Conservation (phyloP, 148 eudicot species). For the Diospyros lotus region DNA sequence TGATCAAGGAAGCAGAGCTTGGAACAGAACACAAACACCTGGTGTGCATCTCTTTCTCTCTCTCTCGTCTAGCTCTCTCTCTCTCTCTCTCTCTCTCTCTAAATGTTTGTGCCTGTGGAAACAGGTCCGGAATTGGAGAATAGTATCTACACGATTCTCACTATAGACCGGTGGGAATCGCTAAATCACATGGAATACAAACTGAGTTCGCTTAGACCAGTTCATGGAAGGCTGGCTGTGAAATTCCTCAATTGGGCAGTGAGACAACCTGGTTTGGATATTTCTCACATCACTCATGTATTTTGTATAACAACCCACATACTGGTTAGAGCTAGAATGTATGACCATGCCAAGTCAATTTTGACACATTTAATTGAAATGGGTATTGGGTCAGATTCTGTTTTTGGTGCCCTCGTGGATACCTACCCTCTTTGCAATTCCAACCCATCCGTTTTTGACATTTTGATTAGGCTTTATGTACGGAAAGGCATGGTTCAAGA, state of each 20-base stretch:
- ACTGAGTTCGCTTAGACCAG: conserved; percentile 63
- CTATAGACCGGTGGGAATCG: conserved; percentile 86
- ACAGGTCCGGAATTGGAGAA: conserved; percentile 45
- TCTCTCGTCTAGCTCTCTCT: neutral
- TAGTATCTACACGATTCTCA: conserved; percentile 59
- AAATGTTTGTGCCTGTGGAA: conserved; percentile 12
- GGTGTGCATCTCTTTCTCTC: conserved; percentile 9
- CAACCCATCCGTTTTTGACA: conserved; percentile 79
- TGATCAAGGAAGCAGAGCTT: neutral
- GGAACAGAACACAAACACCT: conserved; percentile 12
- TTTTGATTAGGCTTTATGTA: conserved; percentile 60
- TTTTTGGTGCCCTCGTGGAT: conserved; percentile 63
- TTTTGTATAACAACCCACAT: conserved; percentile 70
- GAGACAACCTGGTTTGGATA: conserved; percentile 65
- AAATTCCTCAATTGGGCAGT: conserved; percentile 70
- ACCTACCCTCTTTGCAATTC: conserved; percentile 79
- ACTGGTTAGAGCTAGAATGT: conserved; percentile 74
- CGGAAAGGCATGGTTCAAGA: conserved; percentile 33
- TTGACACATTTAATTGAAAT: conserved; percentile 34
- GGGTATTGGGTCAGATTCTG: conserved; percentile 37
- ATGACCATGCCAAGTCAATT: conserved; percentile 52
- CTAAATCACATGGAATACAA: conserved; percentile 72
- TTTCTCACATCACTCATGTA: conserved; percentile 47
- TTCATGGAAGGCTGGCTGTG: conserved; percentile 79
- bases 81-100: conserved; percentile 6